These are phyloP conservation scores for Kondoa subrosea DNA, from an alignment of 768 basidiomycete genomes.

Conservation along the genomic window DNA sequence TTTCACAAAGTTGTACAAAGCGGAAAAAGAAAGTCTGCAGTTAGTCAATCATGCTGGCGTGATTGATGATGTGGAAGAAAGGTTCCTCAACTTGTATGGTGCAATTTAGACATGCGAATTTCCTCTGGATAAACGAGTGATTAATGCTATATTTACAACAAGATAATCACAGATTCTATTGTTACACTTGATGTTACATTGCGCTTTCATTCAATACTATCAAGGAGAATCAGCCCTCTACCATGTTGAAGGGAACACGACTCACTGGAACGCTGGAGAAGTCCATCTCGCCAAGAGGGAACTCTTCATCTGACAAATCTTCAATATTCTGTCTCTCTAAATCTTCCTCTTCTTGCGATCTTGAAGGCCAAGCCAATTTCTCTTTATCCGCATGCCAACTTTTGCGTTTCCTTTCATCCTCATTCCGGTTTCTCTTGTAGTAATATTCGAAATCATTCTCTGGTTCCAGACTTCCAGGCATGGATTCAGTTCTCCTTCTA, in stretches of 20 bases:
- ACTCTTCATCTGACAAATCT: conserved; percentile 10
- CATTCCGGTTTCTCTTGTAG: not conserved
- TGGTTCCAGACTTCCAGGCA: conserved; percentile 19
- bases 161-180: not conserved
- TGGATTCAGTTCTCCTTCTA: conserved; percentile 16
- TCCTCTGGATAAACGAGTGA: not conserved
- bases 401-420: not conserved
- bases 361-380: conserved; percentile 1
- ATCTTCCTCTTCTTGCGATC: conserved; percentile 7
- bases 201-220: not conserved
- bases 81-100: conserved; percentile 27
- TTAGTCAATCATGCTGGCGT: conserved; percentile 40
- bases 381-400: not conserved
- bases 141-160: not conserved
- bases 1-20: conserved; percentile 72
- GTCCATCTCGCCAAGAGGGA: conserved; percentile 10
- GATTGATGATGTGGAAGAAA: conserved; percentile 35
- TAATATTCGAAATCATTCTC: conserved; percentile 11
- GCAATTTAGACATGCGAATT: conserved; percentile 22
- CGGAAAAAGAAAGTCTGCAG: conserved; percentile 80
- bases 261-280: conserved; percentile 20
- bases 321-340: conserved; percentile 14
- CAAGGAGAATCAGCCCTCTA: not conserved
- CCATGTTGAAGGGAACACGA: not conserved
- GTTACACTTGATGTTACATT: not conserved